A percentile compares a stretch with the other conserved stretches of the same genome.
These are phyloP conservation scores for Xylaria flabelliformis DNA, from an alignment of 495 filamentous ascomycete genomes.

Conservation along the genomic window DNA sequence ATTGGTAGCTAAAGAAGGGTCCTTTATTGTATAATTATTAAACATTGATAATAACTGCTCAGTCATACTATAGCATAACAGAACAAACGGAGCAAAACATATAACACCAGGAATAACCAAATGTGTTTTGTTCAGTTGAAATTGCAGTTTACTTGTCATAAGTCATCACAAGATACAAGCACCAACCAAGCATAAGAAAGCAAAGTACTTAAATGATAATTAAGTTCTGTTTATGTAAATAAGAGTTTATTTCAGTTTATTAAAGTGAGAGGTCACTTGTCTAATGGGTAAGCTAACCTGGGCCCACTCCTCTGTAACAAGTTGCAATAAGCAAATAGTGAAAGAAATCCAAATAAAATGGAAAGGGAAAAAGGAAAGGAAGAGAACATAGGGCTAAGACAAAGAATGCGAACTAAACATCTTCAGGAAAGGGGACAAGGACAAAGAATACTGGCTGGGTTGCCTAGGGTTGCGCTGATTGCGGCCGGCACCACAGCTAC, in stretches of 20 bases:
- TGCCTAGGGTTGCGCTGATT: background rate
- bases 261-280: background rate
- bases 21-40: too few species aligned
- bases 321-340: background rate
- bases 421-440: background rate
- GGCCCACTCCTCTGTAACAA: too few species aligned
- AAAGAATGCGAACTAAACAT: background rate
- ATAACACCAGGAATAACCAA: too few species aligned
- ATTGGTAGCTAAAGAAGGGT: too few species aligned
- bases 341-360: background rate
- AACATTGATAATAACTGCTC: too few species aligned
- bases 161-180: too few species aligned
- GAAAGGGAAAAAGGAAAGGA: background rate
- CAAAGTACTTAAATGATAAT: background rate
- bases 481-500: background rate
- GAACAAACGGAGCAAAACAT: too few species aligned
- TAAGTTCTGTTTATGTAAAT: background rate
- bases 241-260: background rate
- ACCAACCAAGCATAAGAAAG: background rate
- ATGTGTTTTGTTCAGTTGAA: too few species aligned
- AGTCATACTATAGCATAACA: too few species aligned
- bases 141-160: too few species aligned
- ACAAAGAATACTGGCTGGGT: background rate
- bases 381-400: background rate
- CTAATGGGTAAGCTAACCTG: background rate